Evolutionary conservation across 2,329 filamentous ascomycete genomes (phyloP), one percentile per base, ranked within the genome.

Genomic region (Colletotrichum australisinense): DNA sequence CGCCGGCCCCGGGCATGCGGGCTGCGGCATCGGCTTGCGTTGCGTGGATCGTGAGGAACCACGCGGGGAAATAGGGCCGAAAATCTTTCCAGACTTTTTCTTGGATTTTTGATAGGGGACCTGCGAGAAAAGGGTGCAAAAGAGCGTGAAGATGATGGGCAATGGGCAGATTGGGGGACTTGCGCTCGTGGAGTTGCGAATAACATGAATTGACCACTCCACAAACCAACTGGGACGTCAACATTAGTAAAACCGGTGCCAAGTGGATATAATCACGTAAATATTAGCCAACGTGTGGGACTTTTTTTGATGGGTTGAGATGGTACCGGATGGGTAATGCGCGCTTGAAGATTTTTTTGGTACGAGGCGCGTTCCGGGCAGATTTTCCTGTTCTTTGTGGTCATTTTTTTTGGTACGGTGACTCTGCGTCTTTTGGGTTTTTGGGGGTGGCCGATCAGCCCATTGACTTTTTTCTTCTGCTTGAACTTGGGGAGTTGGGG

Each of bases 1-100:
- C 38, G 38, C 38, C 38, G 38, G 38, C 38, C 16, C 38, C 38
- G 22, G 35, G 59, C 16, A 49, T 46, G 14, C 59, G 59, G 24
- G 19, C n/a, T 32, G 57, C 59, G 59, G 59, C 38, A n/a, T 22
- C 42, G 42, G 42, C 42, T 49, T 49, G 38, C 24, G 22, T 16
- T 26, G 70, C 60, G 60, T 65, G 63, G 63, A 35, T 22, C 38
- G 28, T 49, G 38, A 59, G 42, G 70, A 69, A 65, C 38, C 19
- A 73, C 67, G 70, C 70, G 70, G 70, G 70, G 70, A 65, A 70
- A 56, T 57, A 62, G 70, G 67, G 42, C 70, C 67, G 60, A 73
- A 65, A 28, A 46, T 42, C 16, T 9, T 49, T 49, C 42, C 42
- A 49, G 42, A 49, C 42, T 49, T n/a, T 49, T 49, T 26, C 26